A percentile compares a stretch with the other conserved stretches of the same genome.
These are phyloP conservation scores for Schoenoplectus triqueter DNA, from an alignment of 202 grass and related monocot genomes.

Conservation along the genomic window DNA sequence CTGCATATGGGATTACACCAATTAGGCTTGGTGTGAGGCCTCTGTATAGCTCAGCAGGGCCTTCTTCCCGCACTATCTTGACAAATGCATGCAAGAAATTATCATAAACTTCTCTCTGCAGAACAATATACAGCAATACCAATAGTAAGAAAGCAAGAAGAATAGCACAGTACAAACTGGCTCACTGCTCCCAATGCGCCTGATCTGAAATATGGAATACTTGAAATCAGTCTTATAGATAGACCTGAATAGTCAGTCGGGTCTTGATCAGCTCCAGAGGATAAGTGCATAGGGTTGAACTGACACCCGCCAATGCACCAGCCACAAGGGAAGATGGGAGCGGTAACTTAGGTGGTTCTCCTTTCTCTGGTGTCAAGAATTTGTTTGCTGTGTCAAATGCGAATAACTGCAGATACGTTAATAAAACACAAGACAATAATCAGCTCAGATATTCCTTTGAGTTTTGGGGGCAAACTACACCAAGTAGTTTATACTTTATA, in stretches of 20 bases:
- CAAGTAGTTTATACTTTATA: background rate
- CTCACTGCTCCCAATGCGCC: background rate
- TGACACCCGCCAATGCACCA: conserved; percentile 91
- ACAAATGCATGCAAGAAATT: conserved; percentile 82
- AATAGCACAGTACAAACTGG: background rate
- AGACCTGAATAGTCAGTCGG: conserved; percentile 88
- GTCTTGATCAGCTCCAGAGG: conserved; percentile 97
- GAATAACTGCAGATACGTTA: conserved; percentile 55
- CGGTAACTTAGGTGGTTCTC: conserved; percentile 62
- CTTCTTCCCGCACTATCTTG: conserved; percentile 83
- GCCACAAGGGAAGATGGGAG: conserved; percentile 81
- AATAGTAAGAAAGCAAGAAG: conserved; percentile 14
- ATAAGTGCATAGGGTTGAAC: conserved; percentile 94
- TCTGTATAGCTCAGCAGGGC: conserved; percentile 75
- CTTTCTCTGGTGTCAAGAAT: conserved; percentile 68
- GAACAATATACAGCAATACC: conserved; percentile 6
- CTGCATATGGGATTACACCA: conserved; percentile 93
- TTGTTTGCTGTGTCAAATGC: conserved; percentile 92
- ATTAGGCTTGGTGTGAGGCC: conserved; percentile 87
- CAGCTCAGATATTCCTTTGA: background rate
- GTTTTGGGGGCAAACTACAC: background rate
- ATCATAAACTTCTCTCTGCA: conserved; percentile 86
- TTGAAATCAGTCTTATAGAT: conserved; percentile 35
- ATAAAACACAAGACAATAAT: background rate
- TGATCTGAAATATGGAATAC: conserved; percentile 1